Percentiles rank a stretch among this genome's conserved stretches.
phyloP scores from a whole-genome alignment of 2,329 filamentous ascomycete genomes.

The Colletotrichum sp. region DNA sequence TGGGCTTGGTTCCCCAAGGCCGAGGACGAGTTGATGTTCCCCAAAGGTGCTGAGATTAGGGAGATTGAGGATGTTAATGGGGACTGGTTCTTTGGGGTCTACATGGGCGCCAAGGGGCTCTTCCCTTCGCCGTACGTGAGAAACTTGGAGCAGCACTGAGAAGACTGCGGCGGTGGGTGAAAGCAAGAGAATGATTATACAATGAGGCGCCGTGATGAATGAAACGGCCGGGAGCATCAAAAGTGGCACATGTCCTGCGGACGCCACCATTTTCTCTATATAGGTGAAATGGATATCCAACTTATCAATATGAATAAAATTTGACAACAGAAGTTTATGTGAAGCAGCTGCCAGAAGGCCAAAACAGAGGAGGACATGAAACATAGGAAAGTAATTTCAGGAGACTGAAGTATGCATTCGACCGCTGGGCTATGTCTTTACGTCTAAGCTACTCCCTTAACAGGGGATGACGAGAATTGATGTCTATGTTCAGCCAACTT shows the following conservation, averaged over 20 bases:
- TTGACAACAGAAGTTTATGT: not conserved
- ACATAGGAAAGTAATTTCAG: not conserved
- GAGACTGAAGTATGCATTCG: not conserved
- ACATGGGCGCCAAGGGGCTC: slow-evolving; percentile 79
- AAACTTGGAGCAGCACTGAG: slow-evolving; percentile 36
- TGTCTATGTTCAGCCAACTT: not conserved
- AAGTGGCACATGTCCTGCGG: not conserved
- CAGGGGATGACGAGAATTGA: not conserved
- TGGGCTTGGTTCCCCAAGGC: slow-evolving; percentile 80
- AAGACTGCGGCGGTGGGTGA: not conserved
- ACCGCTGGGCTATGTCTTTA: not conserved
- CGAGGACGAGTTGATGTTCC: slow-evolving; percentile 82
- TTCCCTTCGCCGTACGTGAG: slow-evolving; percentile 82
- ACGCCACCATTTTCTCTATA: not conserved
- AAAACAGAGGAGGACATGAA: not conserved
- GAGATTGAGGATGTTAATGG: slow-evolving; percentile 89
- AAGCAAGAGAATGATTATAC: not conserved
- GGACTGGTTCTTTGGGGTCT: slow-evolving; percentile 88
- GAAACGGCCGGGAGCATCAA: not conserved
- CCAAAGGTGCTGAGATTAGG: slow-evolving; percentile 78
- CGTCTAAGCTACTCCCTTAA: not conserved
- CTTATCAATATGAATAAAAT: not conserved
- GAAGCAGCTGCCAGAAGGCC: not conserved
- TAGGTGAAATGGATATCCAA: not conserved
- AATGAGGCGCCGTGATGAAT: not conserved